Conservation (phyloP, 1,139 yeast species). For the Arxiozyma heterogenica region DNA sequence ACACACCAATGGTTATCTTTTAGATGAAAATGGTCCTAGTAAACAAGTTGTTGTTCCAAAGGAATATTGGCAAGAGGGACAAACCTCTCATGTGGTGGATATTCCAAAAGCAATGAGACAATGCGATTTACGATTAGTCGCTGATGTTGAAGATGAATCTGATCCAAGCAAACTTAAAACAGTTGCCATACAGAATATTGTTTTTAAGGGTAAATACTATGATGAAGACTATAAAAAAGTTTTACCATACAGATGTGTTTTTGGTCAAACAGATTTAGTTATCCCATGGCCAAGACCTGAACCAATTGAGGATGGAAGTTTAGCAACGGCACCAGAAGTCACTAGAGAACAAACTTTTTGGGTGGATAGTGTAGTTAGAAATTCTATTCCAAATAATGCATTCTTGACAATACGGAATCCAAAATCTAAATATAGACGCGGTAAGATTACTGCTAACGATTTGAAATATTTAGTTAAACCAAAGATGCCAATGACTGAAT, state of each 20-base stretch:
- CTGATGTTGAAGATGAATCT: conserved; percentile 56
- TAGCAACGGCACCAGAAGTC: conserved; percentile 49
- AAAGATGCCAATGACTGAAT: conserved; percentile 65
- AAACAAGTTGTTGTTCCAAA: conserved; percentile 53
- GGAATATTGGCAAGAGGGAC: conserved; percentile 64
- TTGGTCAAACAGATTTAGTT: conserved; percentile 52
- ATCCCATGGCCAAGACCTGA: conserved; percentile 92
- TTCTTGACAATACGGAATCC: conserved; percentile 65
- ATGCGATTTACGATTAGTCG: conserved; percentile 63
- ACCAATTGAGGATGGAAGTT: conserved; percentile 47
- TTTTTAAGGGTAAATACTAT: conserved; percentile 56
- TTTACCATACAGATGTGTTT: conserved; percentile 70
- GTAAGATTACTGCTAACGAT: conserved; percentile 49
- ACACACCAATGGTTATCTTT: conserved; percentile 43
- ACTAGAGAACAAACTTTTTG: conserved; percentile 70
- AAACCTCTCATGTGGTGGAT: conserved; percentile 55
- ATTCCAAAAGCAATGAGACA: conserved; percentile 53
- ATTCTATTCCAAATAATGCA: conserved; percentile 64
- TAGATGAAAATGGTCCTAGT: conserved; percentile 51
- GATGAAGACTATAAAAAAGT: conserved; percentile 66
- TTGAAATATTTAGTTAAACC: conserved; percentile 60
- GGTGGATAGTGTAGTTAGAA: conserved; percentile 55
- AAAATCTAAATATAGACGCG: conserved; percentile 46
- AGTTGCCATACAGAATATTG: conserved; percentile 71
- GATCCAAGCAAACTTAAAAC: conserved; percentile 37